phyloP scores from a whole-genome alignment of 176 grass and related monocot species.

The Lolium rigidum region DNA sequence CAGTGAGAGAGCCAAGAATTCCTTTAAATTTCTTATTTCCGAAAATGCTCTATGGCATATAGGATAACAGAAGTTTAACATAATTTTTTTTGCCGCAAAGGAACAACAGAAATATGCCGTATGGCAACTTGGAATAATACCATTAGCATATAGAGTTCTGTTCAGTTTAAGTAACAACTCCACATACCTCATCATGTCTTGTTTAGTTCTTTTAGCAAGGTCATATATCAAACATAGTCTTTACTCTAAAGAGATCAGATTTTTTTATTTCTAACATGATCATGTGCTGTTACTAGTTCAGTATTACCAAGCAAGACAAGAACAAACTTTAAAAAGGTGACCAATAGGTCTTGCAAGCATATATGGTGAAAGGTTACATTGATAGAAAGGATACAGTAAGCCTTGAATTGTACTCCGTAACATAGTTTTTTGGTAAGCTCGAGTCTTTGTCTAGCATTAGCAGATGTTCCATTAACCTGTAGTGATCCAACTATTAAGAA shows the following conservation, averaged over 20 bases:
- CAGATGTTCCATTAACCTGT: constrained; percentile 82
- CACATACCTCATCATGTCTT: background rate
- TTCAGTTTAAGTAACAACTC: background rate
- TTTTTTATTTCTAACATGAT: constrained; percentile 8
- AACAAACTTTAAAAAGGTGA: constrained; percentile 20
- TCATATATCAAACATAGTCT: background rate
- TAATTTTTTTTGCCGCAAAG: background rate
- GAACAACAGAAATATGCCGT: background rate
- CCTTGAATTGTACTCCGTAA: constrained; percentile 69
- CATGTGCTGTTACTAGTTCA: constrained; percentile 2
- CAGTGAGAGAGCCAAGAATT: constrained; percentile 68
- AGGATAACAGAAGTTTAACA: constrained; percentile 37
- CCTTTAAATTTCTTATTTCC: constrained; percentile 76
- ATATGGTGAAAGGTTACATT: background rate
- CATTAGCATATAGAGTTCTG: constrained; percentile 23
- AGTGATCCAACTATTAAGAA: constrained; percentile 38
- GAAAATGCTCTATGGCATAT: constrained; percentile 70
- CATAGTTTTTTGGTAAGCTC: constrained; percentile 61
- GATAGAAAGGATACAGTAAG: constrained; percentile 71
- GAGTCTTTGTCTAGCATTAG: constrained; percentile 60
- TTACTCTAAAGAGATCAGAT: background rate
- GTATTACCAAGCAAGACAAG: constrained; percentile 28
- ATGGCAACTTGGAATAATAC: constrained; percentile 37
- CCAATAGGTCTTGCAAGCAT: constrained; percentile 17
- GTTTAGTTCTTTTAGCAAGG: constrained; percentile 30